Percentiles rank a stretch among this genome's conserved stretches.
Evolutionary conservation across 768 basidiomycete genomes (phyloP).

Genomic region (Boletus barrowsii): DNA sequence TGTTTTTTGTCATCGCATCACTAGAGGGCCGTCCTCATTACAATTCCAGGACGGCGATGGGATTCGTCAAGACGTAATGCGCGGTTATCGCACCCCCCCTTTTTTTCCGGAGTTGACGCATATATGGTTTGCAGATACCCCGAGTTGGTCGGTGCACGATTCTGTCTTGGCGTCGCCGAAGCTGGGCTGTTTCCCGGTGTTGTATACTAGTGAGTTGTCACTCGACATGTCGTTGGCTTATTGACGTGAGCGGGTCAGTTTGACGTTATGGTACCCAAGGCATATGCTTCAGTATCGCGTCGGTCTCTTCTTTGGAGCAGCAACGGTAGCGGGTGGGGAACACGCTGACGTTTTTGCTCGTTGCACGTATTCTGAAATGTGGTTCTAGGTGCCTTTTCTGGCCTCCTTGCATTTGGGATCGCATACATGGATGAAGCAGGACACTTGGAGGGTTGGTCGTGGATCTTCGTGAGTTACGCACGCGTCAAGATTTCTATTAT

Average conservation of each 20-base stretch:
- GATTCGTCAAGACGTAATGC: constrained; percentile 59
- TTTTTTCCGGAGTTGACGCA: background rate
- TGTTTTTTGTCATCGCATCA: too few species aligned
- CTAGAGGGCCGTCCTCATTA: background rate
- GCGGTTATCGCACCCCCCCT: background rate
- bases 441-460: constrained; percentile 57
- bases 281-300: constrained; percentile 58
- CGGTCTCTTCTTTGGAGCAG: constrained; percentile 63
- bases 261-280: constrained; percentile 69
- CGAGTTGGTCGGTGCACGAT: constrained; percentile 55
- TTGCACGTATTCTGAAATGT: background rate
- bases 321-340: constrained; percentile 49
- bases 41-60: constrained; percentile 53
- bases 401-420: constrained; percentile 54
- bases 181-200: constrained; percentile 74
- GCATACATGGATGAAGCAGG: constrained; percentile 47
- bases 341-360: background rate
- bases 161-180: constrained; percentile 64
- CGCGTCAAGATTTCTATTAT: background rate
- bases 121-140: constrained; percentile 44
- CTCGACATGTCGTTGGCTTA: too few species aligned
- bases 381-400: constrained; percentile 50
- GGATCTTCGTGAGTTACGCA: constrained; percentile 54
- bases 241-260: constrained; percentile 29
- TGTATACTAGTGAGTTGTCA: constrained; percentile 57